Conservation (phyloP, 1,284 basidiomycete species). For the Ceratobasidium sp. region DNA sequence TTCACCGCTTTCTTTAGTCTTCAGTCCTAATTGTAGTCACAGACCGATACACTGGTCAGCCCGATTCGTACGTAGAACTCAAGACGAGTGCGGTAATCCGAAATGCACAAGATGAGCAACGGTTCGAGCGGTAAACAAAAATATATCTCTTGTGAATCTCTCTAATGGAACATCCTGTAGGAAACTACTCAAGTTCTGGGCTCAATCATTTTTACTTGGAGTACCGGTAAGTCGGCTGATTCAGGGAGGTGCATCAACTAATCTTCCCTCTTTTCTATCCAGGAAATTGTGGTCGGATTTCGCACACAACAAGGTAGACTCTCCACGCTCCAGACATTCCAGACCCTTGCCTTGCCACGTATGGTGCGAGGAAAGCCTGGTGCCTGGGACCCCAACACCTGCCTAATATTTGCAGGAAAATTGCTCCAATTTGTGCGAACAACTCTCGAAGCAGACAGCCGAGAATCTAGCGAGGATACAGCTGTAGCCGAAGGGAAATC, state of each 20-base stretch:
- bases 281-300: conserved; percentile 94
- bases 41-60: conserved; percentile 70
- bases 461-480: conserved; percentile 20
- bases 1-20: neutral
- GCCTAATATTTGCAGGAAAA: conserved; percentile 77
- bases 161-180: conserved; percentile 58
- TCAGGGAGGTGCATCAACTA: conserved; percentile 4
- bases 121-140: conserved; percentile 81
- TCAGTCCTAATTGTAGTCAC: conserved; percentile 28
- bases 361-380: conserved; percentile 78
- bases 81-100: conserved; percentile 91
- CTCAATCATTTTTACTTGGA: conserved; percentile 93
- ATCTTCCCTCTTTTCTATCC: conserved; percentile 38
- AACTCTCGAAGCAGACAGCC: conserved; percentile 52
- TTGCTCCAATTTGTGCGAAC: conserved; percentile 71
- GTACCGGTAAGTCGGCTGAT: conserved; percentile 74
- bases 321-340: conserved; percentile 72
- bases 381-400: conserved; percentile 81
- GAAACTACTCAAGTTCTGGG: conserved; percentile 95
- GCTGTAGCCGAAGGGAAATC: conserved; percentile 61
- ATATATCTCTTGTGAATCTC: neutral
- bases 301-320: conserved; percentile 81
- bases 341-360: conserved; percentile 78
- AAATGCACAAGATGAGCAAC: conserved; percentile 72
- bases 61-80: conserved; percentile 84